phyloP scores from a whole-genome alignment of 2,329 filamentous ascomycete species.

The Alternaria brassicicola region DNA sequence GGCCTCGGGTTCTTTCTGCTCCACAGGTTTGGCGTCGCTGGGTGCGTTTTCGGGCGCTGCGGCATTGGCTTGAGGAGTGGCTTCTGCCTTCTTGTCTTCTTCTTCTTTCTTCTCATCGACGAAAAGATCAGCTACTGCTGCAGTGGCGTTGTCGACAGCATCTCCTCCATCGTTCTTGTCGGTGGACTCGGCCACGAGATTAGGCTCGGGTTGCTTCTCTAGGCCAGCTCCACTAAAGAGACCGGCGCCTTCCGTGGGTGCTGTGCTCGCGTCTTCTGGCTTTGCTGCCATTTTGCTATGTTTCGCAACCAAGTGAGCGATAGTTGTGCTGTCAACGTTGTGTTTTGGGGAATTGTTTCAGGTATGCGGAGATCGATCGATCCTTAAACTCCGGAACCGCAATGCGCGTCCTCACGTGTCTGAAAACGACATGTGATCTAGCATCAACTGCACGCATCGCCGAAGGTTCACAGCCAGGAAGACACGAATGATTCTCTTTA shows the following conservation, averaged over 20 bases:
- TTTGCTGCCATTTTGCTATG: slow-evolving; percentile 25
- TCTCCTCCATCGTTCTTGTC: slow-evolving; percentile 25
- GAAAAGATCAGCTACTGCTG: slow-evolving; percentile 23
- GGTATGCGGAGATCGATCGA: slow-evolving; percentile 14
- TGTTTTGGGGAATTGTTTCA: slow-evolving; percentile 9
- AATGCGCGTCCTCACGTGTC: slow-evolving; percentile 3
- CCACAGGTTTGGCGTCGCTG: slow-evolving; percentile 1
- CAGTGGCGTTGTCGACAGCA: slow-evolving; percentile 21
- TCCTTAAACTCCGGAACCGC: slow-evolving; percentile 15
- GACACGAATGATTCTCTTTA: not conserved
- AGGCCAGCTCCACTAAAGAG: slow-evolving; percentile 10
- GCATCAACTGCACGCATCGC: not conserved
- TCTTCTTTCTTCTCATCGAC: slow-evolving; percentile 22
- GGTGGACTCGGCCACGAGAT: slow-evolving; percentile 17
- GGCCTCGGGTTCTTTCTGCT: not conserved
- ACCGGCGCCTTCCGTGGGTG: slow-evolving; percentile 22
- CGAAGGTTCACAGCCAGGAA: not conserved
- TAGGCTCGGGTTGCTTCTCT: slow-evolving; percentile 25
- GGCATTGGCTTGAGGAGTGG: not conserved
- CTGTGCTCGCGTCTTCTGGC: slow-evolving; percentile 20
- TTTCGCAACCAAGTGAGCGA: not conserved
- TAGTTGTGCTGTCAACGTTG: slow-evolving; percentile 3
- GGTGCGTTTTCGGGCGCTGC: slow-evolving; percentile 4
- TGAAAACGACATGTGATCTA: not conserved
- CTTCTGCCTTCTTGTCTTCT: slow-evolving; percentile 19